A percentile compares a stretch with the other conserved stretches of the same genome.
Evolutionary conservation across 257 asterid genomes (phyloP).

Genomic region (Penstemon barbatus): DNA sequence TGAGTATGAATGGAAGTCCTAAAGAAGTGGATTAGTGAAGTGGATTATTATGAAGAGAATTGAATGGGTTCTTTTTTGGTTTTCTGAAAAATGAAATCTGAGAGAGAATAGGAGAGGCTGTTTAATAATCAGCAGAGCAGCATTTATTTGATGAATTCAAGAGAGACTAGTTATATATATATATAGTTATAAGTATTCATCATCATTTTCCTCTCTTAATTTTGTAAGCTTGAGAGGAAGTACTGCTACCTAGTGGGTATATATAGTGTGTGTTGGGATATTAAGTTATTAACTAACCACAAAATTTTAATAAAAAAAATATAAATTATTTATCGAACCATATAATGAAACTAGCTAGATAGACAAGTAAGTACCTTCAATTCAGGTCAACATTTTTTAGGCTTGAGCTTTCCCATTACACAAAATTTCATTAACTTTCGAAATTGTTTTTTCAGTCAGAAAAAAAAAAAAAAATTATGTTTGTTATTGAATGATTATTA

Average conservation of each 20-base stretch:
- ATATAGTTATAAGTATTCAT: not conserved
- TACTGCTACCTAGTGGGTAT: conserved; percentile 10
- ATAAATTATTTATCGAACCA: not conserved
- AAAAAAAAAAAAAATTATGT: too few species aligned
- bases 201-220: not conserved
- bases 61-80: too few species aligned
- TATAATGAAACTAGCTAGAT: too few species aligned
- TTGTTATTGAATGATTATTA: too few species aligned
- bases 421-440: too few species aligned
- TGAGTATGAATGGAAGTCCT: conserved; percentile 3
- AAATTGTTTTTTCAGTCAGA: too few species aligned
- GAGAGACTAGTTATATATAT: not conserved
- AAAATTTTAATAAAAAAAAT: not conserved
- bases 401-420: too few species aligned
- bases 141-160: not conserved
- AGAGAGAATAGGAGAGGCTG: conserved; percentile 23
- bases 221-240: not conserved
- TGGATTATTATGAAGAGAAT: conserved; percentile 1
- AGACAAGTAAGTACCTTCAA: too few species aligned
- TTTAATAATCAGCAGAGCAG: not conserved
- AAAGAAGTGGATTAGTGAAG: conserved; percentile 18
- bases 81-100: not conserved
- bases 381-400: too few species aligned
- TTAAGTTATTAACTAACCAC: too few species aligned
- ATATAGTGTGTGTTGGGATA: conserved; percentile 19